Evolutionary conservation across 1,284 basidiomycete species (phyloP).

Genomic region (Fomitopsis pinicola): DNA sequence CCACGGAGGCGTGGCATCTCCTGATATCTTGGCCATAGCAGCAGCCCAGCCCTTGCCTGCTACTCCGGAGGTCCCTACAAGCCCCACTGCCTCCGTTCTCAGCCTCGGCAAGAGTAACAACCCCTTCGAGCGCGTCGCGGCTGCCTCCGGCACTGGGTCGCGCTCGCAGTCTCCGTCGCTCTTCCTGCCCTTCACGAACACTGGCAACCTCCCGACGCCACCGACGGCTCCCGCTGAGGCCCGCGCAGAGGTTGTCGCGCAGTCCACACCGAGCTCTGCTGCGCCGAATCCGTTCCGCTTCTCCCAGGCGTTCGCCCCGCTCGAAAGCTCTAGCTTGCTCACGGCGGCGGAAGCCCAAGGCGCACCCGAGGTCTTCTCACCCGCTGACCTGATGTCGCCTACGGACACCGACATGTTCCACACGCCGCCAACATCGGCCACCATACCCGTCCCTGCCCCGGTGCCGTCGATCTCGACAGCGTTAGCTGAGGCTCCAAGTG

Average conservation of each 20-base stretch:
- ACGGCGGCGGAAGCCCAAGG: conserved; percentile 8
- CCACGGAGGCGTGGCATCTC: conserved; percentile 26
- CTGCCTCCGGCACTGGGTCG: conserved; percentile 39
- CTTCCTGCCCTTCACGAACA: conserved; percentile 47
- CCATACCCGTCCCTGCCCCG: conserved; percentile 13
- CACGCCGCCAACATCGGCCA: conserved; percentile 53
- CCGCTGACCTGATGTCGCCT: conserved; percentile 22
- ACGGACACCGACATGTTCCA: conserved; percentile 53
- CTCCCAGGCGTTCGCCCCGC: conserved; percentile 35
- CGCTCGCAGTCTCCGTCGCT: conserved; percentile 56
- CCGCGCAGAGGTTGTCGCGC: neutral
- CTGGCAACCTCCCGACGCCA: conserved; percentile 26
- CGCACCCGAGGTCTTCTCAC: conserved; percentile 13
- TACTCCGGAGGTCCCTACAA: conserved; percentile 51
- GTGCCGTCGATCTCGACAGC: conserved; percentile 1
- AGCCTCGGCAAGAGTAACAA: conserved; percentile 75
- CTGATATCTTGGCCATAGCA: conserved; percentile 57
- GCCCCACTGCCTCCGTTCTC: conserved; percentile 32
- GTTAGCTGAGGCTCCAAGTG: conserved; percentile 38
- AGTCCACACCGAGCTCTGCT: conserved; percentile 7
- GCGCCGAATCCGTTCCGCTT: conserved; percentile 58
- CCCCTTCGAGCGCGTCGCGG: conserved; percentile 81
- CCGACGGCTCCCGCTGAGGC: conserved; percentile 19
- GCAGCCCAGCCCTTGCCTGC: conserved; percentile 64
- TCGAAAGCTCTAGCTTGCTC: conserved; percentile 12